phyloP scores from a whole-genome alignment of 2,329 filamentous ascomycete genomes.

The Ambrosiella cleistominuta region DNA sequence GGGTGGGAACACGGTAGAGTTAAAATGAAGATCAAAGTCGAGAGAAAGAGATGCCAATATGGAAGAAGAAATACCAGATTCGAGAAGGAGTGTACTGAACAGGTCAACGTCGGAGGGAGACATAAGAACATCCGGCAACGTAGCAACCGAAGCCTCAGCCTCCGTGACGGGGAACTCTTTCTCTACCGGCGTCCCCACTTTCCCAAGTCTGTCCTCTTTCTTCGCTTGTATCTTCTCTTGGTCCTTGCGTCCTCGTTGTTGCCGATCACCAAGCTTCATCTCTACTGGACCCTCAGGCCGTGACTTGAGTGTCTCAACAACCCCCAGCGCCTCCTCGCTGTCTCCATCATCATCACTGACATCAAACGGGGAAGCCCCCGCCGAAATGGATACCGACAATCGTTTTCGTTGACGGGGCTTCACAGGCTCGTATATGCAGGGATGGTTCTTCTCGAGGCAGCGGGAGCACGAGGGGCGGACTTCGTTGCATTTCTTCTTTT shows the following conservation, averaged over 20 bases:
- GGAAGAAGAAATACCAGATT: background rate
- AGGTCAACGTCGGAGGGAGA: conserved; percentile 19
- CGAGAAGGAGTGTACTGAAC: conserved; percentile 16
- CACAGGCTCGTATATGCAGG: conserved; percentile 34
- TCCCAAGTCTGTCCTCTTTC: no score
- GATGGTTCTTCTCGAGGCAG: conserved; percentile 30
- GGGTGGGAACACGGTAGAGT: no score
- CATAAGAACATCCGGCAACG: background rate
- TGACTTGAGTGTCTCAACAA: no score
- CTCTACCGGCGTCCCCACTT: background rate
- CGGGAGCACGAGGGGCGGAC: conserved; percentile 32
- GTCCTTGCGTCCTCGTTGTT: no score
- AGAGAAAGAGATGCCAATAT: conserved; percentile 2
- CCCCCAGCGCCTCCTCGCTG: no score
- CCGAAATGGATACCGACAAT: background rate
- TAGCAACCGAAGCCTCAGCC: background rate
- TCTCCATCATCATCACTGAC: no score
- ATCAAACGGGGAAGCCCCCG: background rate
- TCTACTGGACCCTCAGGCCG: no score
- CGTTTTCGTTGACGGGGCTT: conserved; percentile 23
- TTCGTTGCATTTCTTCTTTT: conserved; percentile 43
- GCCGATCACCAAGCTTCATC: no score
- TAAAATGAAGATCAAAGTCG: conserved; percentile 5
- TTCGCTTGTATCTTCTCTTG: no score
- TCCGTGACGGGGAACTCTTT: background rate